Evolutionary conservation across 768 basidiomycete species (phyloP), one percentile per base, ranked within the genome.

Genomic region (Candolleomyces aberdarensis): DNA sequence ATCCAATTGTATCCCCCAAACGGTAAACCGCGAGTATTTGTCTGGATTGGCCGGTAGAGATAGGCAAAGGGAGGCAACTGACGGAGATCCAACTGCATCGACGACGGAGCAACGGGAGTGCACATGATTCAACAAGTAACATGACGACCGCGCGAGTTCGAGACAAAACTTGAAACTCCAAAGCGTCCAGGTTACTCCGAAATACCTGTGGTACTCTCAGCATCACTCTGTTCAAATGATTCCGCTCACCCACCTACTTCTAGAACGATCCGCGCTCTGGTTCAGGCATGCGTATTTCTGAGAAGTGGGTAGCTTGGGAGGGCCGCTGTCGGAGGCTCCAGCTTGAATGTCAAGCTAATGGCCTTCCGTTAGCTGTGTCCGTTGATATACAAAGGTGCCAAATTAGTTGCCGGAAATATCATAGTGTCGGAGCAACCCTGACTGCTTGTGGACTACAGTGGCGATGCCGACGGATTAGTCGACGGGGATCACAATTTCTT

Each of bases 131-230:
- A 36, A 36, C 54, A 43, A 39, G 26, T 56, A 19, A 40, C 54
- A 56, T 56, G 40, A 39, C 54, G 54, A 56, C 54, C 39, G 22
- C 36, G 40, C 54, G 54, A 56, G 54, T 17, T 41, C 54, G 54
- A 56, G 36, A 39, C 36, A 39, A 51, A 51, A 20, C 40, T 56
- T 43, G 54, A 40, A 31, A 41, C 17, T n/a, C 20, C 14, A 31
- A 6, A 22, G n/a, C 49, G 17, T 31, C 26, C 19, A 31, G 29
- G 29, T 22, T 20, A 14, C 49, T 19, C 49, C 19, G 20, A 20
- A 51, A 47, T 47, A 47, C 46, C 20, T n/a, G 20, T 29, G 49
- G 49, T n/a, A 20, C 29, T 53, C 52, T 39, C 54, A 56, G 39
- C 54, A 56, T 56, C 54, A 56, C 3, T 36, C 14, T 36, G 39